phyloP scores from a whole-genome alignment of 495 filamentous ascomycete genomes.

The Aspergillus bridgeri region DNA sequence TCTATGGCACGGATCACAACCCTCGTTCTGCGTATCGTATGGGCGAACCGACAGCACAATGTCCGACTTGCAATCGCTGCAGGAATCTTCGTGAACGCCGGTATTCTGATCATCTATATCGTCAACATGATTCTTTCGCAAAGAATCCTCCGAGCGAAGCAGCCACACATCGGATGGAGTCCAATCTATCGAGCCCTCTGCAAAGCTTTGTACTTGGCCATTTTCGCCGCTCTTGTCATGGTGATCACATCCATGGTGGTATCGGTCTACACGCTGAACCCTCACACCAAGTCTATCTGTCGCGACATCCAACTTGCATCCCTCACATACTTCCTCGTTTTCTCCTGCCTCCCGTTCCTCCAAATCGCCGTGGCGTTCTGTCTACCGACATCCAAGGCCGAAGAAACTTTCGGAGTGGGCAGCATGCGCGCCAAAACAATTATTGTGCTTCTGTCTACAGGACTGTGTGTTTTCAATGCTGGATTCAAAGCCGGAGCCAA shows the following conservation, averaged over 20 bases:
- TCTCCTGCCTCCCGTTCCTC: conserved; percentile 73
- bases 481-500: conserved; percentile 59
- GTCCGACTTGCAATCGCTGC: conserved; percentile 64
- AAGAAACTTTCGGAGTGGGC: conserved; percentile 72
- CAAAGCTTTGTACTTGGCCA: conserved; percentile 55
- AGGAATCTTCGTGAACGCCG: conserved; percentile 70
- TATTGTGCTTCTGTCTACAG: conserved; percentile 55
- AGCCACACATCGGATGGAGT: conserved; percentile 70
- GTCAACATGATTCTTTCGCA: conserved; percentile 78
- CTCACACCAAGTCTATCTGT: conserved; percentile 46
- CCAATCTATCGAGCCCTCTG: conserved; percentile 47
- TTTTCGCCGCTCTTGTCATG: conserved; percentile 61
- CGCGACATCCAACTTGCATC: conserved; percentile 65
- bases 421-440: conserved; percentile 59
- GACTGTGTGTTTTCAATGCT: conserved; percentile 66
- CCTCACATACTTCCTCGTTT: conserved; percentile 60
- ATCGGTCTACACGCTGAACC: conserved; percentile 60
- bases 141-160: conserved; percentile 68
- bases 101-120: conserved; percentile 75
- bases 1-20: conserved; percentile 68
- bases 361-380: conserved; percentile 53
- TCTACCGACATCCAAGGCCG: conserved; percentile 38
- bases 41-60: conserved; percentile 38
- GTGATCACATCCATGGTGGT: conserved; percentile 66
- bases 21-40: conserved; percentile 58